phyloP scores from a whole-genome alignment of 208 protist species.

The Wallacemonas sp. region DNA sequence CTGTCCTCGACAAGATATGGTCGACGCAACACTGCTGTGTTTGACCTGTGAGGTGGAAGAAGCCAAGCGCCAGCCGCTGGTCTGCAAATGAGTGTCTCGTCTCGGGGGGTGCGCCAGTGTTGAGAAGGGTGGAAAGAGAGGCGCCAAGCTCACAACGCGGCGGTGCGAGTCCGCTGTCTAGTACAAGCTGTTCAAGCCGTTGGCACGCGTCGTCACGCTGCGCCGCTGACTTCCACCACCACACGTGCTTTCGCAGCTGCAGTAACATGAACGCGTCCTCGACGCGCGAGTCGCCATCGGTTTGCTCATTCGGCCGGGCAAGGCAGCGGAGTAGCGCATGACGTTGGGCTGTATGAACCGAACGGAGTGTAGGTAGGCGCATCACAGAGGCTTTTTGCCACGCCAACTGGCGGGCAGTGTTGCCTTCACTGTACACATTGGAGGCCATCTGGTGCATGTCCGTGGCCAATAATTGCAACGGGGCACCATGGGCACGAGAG shows the following conservation, averaged over 20 bases:
- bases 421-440: not conserved
- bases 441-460: not conserved
- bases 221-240: slow-evolving; percentile 18
- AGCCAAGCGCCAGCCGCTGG: too few species aligned
- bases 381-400: not conserved
- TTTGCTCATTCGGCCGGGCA: not conserved
- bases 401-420: not conserved
- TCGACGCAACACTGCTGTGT: too few species aligned
- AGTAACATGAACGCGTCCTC: slow-evolving; percentile 11
- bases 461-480: not conserved
- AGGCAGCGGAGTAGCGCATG: not conserved
- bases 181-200: not conserved
- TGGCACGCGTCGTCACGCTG: slow-evolving; percentile 2
- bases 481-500: not conserved
- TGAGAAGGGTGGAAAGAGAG: too few species aligned
- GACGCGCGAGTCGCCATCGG: not conserved
- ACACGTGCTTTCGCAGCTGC: not conserved
- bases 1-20: too few species aligned
- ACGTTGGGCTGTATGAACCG: not conserved
- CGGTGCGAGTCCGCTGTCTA: too few species aligned
- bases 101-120: too few species aligned
- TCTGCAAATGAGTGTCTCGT: too few species aligned
- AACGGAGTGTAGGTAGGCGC: not conserved
- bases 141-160: too few species aligned
- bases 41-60: too few species aligned